These are phyloP conservation scores for Cystobasidium onofrii DNA, from an alignment of 768 basidiomycete genomes.

Conservation along the genomic window DNA sequence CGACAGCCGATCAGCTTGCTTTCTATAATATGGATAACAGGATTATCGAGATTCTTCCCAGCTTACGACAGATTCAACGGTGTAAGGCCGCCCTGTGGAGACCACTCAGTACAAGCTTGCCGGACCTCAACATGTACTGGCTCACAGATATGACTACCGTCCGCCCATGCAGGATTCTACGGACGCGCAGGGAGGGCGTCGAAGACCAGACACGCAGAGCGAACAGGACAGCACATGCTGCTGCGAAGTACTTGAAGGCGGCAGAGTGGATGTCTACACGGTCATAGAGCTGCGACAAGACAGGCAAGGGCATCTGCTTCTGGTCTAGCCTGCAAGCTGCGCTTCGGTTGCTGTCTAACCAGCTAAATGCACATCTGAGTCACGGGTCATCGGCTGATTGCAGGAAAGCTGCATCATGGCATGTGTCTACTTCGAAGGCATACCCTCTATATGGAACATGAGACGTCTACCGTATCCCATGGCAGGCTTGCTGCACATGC, in stretches of 20 bases:
- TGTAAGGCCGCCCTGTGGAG: constrained; percentile 14
- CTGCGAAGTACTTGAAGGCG: not conserved
- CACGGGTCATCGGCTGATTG: too few relatives aligned
- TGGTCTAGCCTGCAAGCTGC: too few relatives aligned
- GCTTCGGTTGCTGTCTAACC: too few relatives aligned
- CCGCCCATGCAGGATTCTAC: constrained; percentile 1
- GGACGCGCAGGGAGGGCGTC: constrained; percentile 12
- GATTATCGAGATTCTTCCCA: not conserved
- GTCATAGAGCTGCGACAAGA: not conserved
- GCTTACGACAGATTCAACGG: constrained; percentile 25
- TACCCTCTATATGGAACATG: too few relatives aligned
- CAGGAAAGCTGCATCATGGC: too few relatives aligned
- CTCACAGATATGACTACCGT: constrained; percentile 13
- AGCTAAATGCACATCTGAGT: too few relatives aligned
- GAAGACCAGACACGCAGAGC: constrained; percentile 21
- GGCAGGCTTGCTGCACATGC: too few relatives aligned
- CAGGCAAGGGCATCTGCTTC: not conserved
- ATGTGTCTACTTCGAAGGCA: too few relatives aligned
- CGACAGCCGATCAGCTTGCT: not conserved
- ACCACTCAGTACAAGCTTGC: not conserved
- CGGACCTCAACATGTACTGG: too few relatives aligned
- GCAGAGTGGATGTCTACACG: not conserved
- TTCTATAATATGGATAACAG: not conserved
- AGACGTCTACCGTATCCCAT: too few relatives aligned
- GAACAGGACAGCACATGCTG: not conserved